Conservation (phyloP, 345 rosid genomes). For the Pugionium dolabratum region DNA sequence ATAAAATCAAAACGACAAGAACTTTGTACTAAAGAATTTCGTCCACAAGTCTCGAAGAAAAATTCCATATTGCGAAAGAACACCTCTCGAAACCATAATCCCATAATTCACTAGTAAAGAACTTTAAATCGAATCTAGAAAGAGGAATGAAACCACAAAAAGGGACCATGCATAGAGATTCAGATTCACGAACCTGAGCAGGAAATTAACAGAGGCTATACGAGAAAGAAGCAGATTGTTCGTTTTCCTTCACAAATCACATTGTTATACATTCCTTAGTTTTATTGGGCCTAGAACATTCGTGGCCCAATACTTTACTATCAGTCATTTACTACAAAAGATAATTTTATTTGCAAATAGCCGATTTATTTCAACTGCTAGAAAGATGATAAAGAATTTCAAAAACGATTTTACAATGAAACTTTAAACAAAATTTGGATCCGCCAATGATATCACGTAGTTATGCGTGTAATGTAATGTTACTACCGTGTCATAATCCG, state of each 20-base stretch:
- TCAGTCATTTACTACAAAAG: too few species aligned
- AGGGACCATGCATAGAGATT: slow-evolving; percentile 21
- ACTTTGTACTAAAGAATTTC: background rate
- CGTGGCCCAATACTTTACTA: too few species aligned
- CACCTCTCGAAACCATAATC: slow-evolving; percentile 8
- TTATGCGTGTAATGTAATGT: too few species aligned
- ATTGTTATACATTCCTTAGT: background rate
- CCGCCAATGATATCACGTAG: too few species aligned
- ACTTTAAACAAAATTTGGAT: too few species aligned
- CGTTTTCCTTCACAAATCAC: slow-evolving; percentile 13
- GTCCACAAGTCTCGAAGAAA: slow-evolving; percentile 1
- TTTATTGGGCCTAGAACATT: background rate
- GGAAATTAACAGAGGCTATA: slow-evolving; percentile 16
- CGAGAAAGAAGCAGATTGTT: slow-evolving; percentile 8
- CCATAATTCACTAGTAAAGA: background rate
- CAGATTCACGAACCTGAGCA: slow-evolving; percentile 34
- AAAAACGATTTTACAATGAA: too few species aligned
- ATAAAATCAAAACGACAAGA: slow-evolving; percentile 1
- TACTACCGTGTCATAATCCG: too few species aligned
- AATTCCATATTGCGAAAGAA: background rate
- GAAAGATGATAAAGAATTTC: too few species aligned
- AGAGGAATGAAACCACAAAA: background rate
- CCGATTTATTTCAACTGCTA: too few species aligned
- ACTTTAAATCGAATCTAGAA: background rate
- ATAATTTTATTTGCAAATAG: too few species aligned